Evolutionary conservation across 164 flowering plant species (phyloP).

Genomic region (Saururus chinensis): DNA sequence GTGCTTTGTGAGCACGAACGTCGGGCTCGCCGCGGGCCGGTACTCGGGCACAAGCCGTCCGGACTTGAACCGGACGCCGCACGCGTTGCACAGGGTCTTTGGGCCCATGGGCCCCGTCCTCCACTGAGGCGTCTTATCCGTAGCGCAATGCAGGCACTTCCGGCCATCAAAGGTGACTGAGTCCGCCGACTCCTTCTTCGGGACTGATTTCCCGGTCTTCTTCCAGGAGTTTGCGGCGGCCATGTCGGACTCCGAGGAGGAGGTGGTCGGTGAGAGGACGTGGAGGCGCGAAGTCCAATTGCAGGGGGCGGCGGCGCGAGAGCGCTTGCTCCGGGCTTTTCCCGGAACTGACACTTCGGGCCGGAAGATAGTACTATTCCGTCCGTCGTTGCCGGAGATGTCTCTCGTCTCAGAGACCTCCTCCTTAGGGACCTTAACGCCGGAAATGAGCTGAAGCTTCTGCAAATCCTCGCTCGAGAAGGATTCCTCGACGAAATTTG

Average conservation of each 20-base stretch:
- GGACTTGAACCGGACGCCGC: constrained; percentile 90
- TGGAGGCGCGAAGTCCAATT: constrained; percentile 78
- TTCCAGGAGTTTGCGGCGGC: constrained; percentile 4
- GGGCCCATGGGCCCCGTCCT: constrained; percentile 95
- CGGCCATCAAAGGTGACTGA: constrained; percentile 21
- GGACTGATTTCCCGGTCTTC: constrained; percentile 10
- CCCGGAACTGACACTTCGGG: constrained; percentile 62
- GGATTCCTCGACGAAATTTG: constrained; percentile 85
- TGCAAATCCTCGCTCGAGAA: constrained; percentile 65
- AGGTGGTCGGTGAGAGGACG: constrained; percentile 26
- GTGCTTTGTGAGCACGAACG: constrained; percentile 60
- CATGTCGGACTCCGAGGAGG: constrained; percentile 19
- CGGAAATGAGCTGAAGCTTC: constrained; percentile 43
- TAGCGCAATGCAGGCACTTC: constrained; percentile 70
- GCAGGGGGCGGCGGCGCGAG: constrained; percentile 70
- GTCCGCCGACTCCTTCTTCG: constrained; percentile 20
- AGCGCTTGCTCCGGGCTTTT: constrained; percentile 84
- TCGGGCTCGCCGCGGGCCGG: constrained; percentile 91
- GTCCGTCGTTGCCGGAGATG: constrained; percentile 7
- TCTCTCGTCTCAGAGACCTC: constrained; percentile 9
- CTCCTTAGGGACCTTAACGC: constrained; percentile 22
- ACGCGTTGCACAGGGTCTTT: constrained; percentile 84
- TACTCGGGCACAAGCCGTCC: constrained; percentile 94
- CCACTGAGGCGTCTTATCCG: constrained; percentile 98
- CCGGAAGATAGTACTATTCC: constrained; percentile 25